Evolutionary conservation across 2,329 filamentous ascomycete genomes (phyloP), one percentile per base, ranked within the genome.

Genomic region (Akanthomyces uredinophilus): DNA sequence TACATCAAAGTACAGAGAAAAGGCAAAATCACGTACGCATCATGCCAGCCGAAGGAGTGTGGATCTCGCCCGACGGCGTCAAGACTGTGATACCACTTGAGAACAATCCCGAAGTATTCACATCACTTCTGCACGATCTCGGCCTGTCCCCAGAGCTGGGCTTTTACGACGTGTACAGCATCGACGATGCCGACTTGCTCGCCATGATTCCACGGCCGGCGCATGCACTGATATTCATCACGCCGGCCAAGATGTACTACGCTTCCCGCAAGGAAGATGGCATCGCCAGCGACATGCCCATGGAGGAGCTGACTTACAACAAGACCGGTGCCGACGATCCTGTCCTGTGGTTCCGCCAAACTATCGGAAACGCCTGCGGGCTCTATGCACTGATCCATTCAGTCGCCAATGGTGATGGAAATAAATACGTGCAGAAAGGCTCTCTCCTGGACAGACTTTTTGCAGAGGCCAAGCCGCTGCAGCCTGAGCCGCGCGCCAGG

Each of bases 301-400:
- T 66, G 14, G 58, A 70, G 5, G 65, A 69, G 11, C 41, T 72
- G 35, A 72, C 71, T 1, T 77, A 78, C 65, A 63, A 70, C 39
- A 70, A 70, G 24, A 65, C 66, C 8, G 74, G 74, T 2, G 67
- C 69, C 0, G 89, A 93, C 68, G 56, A 61, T 13, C 84, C 89
- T 7, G 85, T 93, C 1, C 78, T 91, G 20, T 96, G 91, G 91
- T 95, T 92, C 77, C 87, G 87, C 70, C 91, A 96, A 74, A 95
- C 90, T 0, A 95, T 96, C 68, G 84, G 86, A 63, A 88, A 95
- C 71, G 89, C 91, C 1, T 96, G 91, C 71, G 91, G 91, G 0
- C 82, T 93, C 24, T 92, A 92, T 69, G 91, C 87, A 0, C 78
- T 95, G 5, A 73, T 96, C 10, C 91, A 96, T 72, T 84, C 84